Base-by-base conservation (phyloP, 2,329 filamentous ascomycete genomes). In the Hymenoscyphus fructigenus region DNA sequence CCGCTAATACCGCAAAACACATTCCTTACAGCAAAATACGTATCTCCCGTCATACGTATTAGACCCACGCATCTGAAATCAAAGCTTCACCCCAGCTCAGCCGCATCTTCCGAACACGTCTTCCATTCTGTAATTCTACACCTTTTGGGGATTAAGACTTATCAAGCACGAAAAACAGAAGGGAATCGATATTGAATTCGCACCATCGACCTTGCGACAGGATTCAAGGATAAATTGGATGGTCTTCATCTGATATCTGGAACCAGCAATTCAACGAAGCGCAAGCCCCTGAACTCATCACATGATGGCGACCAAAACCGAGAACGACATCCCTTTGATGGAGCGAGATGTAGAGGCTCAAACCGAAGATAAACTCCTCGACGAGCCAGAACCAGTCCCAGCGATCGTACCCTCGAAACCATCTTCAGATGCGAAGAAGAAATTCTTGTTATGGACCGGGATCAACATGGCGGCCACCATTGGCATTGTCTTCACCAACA, bases 401-500 rank as follows among this genome's bases (percentile, higher is more conserved):
- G 62, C 57, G 14, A 20, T 29, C 9, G 47, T 55, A 7, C 60
- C 64, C 1, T 32, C 65, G 17, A 62, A 62, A n/a, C 61, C 57
- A 5, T 61, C 60, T 14, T 20, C 36, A 4, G 56, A 32, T 20
- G 63, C 59, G 44, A 62, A 61, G 63, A 56, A 57, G 23, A 38
- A 59, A 15, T 62, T 59, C 26, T 50, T 65, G 20, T 15, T 65
- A 59, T 65, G 63, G 63, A 65, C 70, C 7, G 67, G 58, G 17
- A 69, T 71, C 61, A 72, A 71, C 50, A 71, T 72, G 69, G 29
- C 63, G 20, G 64, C 69, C 12, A 72, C 71, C 6, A 72, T 72
- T 58, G 71, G 71, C 55, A 72, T 72, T 53, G 71, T 72, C 15
- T 72, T 72, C 61, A 72, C 71, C 53, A 72, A 72, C 62, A 72